phyloP scores from a whole-genome alignment of 106 monocot genomes.

The Dioscorea dumetorum region DNA sequence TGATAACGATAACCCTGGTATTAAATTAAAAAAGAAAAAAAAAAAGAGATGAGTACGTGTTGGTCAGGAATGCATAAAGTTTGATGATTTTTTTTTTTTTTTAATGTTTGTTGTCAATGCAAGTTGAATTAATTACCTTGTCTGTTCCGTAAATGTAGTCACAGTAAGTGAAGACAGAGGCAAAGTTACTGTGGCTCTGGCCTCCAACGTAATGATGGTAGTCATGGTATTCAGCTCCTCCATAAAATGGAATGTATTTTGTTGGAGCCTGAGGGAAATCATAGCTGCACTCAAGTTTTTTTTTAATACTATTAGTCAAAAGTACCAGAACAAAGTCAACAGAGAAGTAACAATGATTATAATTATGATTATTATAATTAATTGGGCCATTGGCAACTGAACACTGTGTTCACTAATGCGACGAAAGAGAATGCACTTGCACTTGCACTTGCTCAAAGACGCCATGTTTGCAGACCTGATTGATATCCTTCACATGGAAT shows the following conservation, averaged over 20 bases:
- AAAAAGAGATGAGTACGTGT: neutral
- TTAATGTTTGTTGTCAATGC: neutral
- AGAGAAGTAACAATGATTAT: too few species aligned
- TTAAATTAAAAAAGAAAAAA: neutral
- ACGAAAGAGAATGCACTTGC: too few species aligned
- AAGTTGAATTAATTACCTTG: constrained; percentile 33
- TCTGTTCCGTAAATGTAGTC: constrained; percentile 92
- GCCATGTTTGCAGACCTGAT: too few species aligned
- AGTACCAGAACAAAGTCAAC: too few species aligned
- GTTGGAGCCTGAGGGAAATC: constrained; percentile 68
- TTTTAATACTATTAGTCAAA: too few species aligned
- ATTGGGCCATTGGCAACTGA: too few species aligned
- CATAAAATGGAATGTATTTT: constrained; percentile 88
- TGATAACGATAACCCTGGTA: constrained; percentile 82
- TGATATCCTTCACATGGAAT: too few species aligned
- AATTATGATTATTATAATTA: too few species aligned
- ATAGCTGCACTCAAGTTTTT: constrained; percentile 36
- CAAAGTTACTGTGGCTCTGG: constrained; percentile 90
- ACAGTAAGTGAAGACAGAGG: constrained; percentile 90
- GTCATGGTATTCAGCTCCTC: constrained; percentile 90
- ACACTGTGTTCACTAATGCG: too few species aligned
- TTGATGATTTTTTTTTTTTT: too few species aligned
- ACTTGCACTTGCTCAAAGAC: too few species aligned
- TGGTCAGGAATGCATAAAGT: neutral
- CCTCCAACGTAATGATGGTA: constrained; percentile 94